Base-by-base conservation (phyloP, 2,329 filamentous ascomycete species). In the Aspergillus udagawae region DNA sequence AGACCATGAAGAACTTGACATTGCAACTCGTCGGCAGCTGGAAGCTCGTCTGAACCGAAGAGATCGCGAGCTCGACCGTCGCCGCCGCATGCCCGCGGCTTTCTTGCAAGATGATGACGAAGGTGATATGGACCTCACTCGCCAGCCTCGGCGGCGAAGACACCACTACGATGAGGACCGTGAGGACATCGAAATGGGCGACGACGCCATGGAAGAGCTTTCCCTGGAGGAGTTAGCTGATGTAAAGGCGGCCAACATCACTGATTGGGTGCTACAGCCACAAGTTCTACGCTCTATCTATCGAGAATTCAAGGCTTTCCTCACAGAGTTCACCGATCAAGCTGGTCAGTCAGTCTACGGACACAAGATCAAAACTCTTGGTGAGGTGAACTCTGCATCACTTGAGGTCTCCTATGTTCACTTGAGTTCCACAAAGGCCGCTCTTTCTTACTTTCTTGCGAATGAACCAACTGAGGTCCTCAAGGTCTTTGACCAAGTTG, bases 391-490 rank as follows among this genome's bases (percentile, higher is more conserved):
- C 73, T 91, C 92, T 50, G 95, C 97, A 76, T 92, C 93, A 42
- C 84, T 99, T 3, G 94, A 99, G 73, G 92, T 99, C 49, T 97
- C 92, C 1, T 99, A 96, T 73, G 90, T 93, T 63, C 92, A 99
- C 73, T 81, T 99, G 20, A 88, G 91, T 7, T 87, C 90, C 47
- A 90, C 90, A 59, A 97, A 97, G 76, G 94, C 94, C 27, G 94
- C 94, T 54, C 80, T 99, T 20, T 94, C 92, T 14, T 97, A 96
- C 75, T 99, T 97, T 79, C 79, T 99, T 28, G 93, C 93, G 64
- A 99, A 97, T 70, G 92, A 93, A 0, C 94, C 94, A 0, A 86
- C 90, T n/a, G 93, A 97, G 74, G 90, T 97, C 70, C 83, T 99
- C 60, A 94, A 94, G 73, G 88, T 99, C 51, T 97, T 99, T 69